Conservation (phyloP, 2,329 filamentous ascomycete genomes). For the Hortaea sp. region DNA sequence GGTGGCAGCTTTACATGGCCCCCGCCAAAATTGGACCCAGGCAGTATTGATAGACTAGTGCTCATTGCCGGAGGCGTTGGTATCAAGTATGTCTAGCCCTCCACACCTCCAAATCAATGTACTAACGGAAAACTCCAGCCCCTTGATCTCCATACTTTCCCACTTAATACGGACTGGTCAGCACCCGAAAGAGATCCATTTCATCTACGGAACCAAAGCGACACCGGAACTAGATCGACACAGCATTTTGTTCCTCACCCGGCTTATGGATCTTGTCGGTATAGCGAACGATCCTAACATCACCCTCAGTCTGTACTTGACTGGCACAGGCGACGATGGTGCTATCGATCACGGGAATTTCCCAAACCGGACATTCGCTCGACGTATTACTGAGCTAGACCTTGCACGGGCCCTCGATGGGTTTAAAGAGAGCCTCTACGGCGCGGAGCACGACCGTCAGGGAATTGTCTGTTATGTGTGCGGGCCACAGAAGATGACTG, state of each 20-base stretch:
- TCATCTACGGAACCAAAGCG: conserved; percentile 54
- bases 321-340: conserved; percentile 15
- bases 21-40: conserved; percentile 38
- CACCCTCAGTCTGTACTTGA: conserved; percentile 22
- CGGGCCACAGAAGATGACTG: conserved; percentile 40
- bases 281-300: conserved; percentile 13
- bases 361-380: conserved; percentile 20
- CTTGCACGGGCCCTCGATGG: conserved; percentile 30
- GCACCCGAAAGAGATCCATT: conserved; percentile 38
- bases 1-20: conserved; percentile 78
- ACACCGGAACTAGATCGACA: conserved; percentile 19
- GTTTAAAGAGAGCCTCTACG: conserved; percentile 13
- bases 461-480: conserved; percentile 38
- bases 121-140: conserved; percentile 33
- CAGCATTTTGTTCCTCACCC: conserved; percentile 38
- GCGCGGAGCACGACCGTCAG: conserved; percentile 23
- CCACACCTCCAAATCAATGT: background rate
- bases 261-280: conserved; percentile 28
- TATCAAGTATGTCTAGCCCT: conserved; percentile 50
- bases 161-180: conserved; percentile 33
- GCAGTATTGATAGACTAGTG: conserved; percentile 49
- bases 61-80: conserved; percentile 76
- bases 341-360: conserved; percentile 20
- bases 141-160: conserved; percentile 63
- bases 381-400: conserved; percentile 24